Evolutionary conservation across 352 stramenopile species (phyloP), one percentile per base, ranked within the genome.

Genomic region (Pythium phragmiticola): DNA sequence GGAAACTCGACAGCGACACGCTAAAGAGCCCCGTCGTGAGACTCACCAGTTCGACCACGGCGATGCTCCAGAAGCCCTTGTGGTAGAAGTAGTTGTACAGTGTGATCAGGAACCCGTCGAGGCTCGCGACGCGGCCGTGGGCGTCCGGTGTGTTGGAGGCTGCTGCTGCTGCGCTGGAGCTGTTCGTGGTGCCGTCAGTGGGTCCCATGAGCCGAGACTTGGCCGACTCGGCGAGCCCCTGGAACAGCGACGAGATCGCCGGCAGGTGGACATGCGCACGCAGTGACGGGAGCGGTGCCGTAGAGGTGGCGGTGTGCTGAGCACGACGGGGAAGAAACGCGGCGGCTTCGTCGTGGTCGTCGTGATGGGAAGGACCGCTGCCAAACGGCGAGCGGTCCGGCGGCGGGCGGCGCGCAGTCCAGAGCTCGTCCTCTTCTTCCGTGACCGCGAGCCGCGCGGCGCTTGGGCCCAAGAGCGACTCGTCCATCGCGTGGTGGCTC

Each of bases 71-170:
- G 54, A 98, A 90, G n/a, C 95, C 95, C 67, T 95, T 95, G 73
- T 96, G 85, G 66, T 96, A 90, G 69, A 96, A 98, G 78, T 98
- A 98, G 56, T 93, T 93, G 85, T 98, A 98, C 72, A 98, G 74
- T 43, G 77, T 88, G 62, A 89, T 94, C 51, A 98, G 86, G 65
- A 98, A 98, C 26, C 77, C 82, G 74, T 98, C 93, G 36, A 98
- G 75, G 69, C 92, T 95, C 36, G 74, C 66, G 34, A 97, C 83
- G 39, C 83, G 77, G 6, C 87, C 87, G 55, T 83, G 73, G 14
- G 76, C 63, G 50, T 95, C 83, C 9, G 87, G 87, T 0, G 80
- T 84, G 49, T 78, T 80, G 2, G 77, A 87, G 7, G 74, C 60
- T 6, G 65, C 67, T 50, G 12, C 12, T 34, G 46, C 19, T 34